Evolutionary conservation across 2,329 filamentous ascomycete species (phyloP).

Genomic region (Clonostachys chloroleuca): DNA sequence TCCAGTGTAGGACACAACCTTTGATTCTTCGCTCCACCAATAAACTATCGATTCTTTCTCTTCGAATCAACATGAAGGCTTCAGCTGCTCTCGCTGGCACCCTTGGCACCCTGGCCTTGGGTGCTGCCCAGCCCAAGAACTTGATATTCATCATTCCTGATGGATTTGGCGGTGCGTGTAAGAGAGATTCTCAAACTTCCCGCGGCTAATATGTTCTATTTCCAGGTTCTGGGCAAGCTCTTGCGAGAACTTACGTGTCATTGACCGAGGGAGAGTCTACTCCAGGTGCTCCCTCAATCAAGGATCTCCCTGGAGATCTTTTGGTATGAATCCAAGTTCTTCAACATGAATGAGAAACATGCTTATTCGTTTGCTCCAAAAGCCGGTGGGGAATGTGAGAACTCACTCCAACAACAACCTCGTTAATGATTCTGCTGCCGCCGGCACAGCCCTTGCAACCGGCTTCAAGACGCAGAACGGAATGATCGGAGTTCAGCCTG

Average conservation of each 20-base stretch:
- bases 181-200: not conserved
- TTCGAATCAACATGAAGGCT: conserved; percentile 4
- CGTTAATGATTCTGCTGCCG: conserved; percentile 29
- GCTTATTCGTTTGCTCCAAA: not conserved
- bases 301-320: not conserved
- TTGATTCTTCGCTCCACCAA: no score
- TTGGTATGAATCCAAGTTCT: not conserved
- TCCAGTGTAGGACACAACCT: no score
- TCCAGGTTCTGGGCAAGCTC: not conserved
- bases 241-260: conserved; percentile 5
- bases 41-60: not conserved
- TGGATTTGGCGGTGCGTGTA: conserved; percentile 6
- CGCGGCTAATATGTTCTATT: no score
- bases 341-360: not conserved
- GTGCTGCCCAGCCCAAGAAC: conserved; percentile 9
- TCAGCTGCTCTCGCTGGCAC: conserved; percentile 4
- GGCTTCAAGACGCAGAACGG: conserved; percentile 29
- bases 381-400: conserved; percentile 7
- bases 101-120: conserved; percentile 5
- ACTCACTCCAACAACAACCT: conserved; percentile 21
- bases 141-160: conserved; percentile 10
- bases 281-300: not conserved
- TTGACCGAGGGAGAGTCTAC: conserved; percentile 5
- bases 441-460: conserved; percentile 28
- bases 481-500: conserved; percentile 22